Conservation (phyloP, 2,329 filamentous ascomycete genomes). For the Fusarium napiforme region DNA sequence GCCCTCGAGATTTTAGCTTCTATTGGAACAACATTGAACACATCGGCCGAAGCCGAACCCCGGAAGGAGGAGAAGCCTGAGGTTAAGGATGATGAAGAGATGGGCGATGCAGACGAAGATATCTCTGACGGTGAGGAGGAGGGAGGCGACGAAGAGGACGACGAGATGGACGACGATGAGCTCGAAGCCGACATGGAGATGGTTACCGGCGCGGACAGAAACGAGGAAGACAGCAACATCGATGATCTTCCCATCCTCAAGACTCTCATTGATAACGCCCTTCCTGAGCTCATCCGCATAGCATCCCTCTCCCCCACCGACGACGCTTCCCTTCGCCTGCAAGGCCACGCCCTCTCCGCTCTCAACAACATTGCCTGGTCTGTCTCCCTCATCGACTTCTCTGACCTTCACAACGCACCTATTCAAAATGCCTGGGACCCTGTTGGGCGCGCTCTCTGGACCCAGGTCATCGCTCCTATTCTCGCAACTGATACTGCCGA, state of each 20-base stretch:
- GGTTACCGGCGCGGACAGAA: conserved; percentile 64
- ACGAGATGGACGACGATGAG: conserved; percentile 67
- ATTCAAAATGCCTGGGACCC: conserved; percentile 66
- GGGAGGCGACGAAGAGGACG: conserved; percentile 54
- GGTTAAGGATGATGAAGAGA: conserved; percentile 53
- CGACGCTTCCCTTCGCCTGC: conserved; percentile 58
- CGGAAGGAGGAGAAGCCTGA: conserved; percentile 53
- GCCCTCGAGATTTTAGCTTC: conserved; percentile 72
- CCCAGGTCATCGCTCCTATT: conserved; percentile 64
- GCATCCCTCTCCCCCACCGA: conserved; percentile 54
- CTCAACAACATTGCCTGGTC: conserved; percentile 77
- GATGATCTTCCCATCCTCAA: conserved; percentile 66
- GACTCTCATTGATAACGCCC: conserved; percentile 50
- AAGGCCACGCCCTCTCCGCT: conserved; percentile 66
- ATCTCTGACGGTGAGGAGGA: conserved; percentile 51
- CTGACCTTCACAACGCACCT: conserved; percentile 61
- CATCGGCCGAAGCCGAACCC: conserved; percentile 55
- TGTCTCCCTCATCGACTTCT: conserved; percentile 69
- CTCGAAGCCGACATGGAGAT: conserved; percentile 73
- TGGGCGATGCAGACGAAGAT: conserved; percentile 53
- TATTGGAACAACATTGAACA: conserved; percentile 69
- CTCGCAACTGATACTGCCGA: conserved; percentile 71
- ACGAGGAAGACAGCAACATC: conserved; percentile 53
- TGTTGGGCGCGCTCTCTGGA: conserved; percentile 67
- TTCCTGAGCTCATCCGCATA: conserved; percentile 60